Evolutionary conservation across 257 asterid species (phyloP).

Genomic region (Penstemon eatonii): DNA sequence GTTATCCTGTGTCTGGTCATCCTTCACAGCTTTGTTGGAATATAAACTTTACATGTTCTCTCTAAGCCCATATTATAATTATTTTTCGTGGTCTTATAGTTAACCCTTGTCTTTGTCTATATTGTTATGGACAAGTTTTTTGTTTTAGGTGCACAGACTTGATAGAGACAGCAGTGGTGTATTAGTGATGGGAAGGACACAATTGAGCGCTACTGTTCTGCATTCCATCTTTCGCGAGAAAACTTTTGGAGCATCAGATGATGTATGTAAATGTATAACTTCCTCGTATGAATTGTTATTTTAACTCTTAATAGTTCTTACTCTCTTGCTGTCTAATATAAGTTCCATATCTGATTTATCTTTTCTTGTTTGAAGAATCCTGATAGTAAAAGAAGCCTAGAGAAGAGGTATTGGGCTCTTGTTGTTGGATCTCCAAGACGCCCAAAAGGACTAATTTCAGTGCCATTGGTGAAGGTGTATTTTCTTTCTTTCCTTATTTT

Average conservation of each 20-base stretch:
- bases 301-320: neutral
- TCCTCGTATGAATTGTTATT: neutral
- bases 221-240: conserved; percentile 94
- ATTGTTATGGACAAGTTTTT: conserved; percentile 48
- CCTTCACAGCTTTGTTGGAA: neutral
- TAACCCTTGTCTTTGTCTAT: conserved; percentile 27
- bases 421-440: conserved; percentile 92
- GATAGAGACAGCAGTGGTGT: conserved; percentile 96
- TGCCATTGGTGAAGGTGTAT: conserved; percentile 75
- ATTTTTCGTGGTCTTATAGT: conserved; percentile 15
- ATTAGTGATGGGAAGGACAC: conserved; percentile 93
- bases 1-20: neutral
- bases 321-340: conserved; percentile 15
- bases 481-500: conserved; percentile 18
- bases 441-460: conserved; percentile 61
- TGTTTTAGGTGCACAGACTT: conserved; percentile 87
- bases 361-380: conserved; percentile 42
- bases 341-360: conserved; percentile 17
- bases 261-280: conserved; percentile 36
- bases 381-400: conserved; percentile 48
- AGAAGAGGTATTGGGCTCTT: conserved; percentile 86
- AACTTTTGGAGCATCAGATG: conserved; percentile 62
- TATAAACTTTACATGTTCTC: neutral
- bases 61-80: neutral
- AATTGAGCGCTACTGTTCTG: conserved; percentile 69